Percentiles rank a stretch among this genome's conserved stretches.
Conservation (phyloP, 139 green algal genomes). For the Chloropicon primus region DNA sequence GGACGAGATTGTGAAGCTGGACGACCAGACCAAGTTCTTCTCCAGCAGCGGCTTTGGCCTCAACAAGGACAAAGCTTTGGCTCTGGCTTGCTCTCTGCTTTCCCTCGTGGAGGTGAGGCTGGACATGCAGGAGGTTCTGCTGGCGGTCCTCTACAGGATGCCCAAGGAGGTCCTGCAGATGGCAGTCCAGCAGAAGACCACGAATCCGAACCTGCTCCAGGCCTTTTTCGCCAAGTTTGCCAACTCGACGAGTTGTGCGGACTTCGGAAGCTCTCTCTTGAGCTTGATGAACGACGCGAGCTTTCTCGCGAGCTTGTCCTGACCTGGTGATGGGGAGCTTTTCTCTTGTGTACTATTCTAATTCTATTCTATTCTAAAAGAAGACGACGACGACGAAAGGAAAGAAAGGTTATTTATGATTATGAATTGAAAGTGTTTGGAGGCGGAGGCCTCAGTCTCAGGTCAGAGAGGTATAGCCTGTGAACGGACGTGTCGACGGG, state of each 20-base stretch:
- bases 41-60: background rate
- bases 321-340: background rate
- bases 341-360: background rate
- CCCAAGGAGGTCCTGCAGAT: background rate
- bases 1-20: background rate
- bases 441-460: too few species aligned
- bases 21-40: background rate
- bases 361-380: background rate
- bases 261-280: background rate
- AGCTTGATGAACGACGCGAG: background rate
- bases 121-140: background rate
- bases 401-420: too few species aligned
- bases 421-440: too few species aligned
- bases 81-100: background rate
- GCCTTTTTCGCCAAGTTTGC: background rate
- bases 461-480: too few species aligned
- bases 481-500: too few species aligned
- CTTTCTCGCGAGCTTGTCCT: background rate
- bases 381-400: too few species aligned
- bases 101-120: background rate
- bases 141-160: background rate
- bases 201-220: background rate
- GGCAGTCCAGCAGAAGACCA: background rate
- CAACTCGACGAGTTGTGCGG: background rate
- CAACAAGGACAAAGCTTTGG: background rate